phyloP scores from a whole-genome alignment of 2,329 filamentous ascomycete genomes.

The Alternaria sp. region DNA sequence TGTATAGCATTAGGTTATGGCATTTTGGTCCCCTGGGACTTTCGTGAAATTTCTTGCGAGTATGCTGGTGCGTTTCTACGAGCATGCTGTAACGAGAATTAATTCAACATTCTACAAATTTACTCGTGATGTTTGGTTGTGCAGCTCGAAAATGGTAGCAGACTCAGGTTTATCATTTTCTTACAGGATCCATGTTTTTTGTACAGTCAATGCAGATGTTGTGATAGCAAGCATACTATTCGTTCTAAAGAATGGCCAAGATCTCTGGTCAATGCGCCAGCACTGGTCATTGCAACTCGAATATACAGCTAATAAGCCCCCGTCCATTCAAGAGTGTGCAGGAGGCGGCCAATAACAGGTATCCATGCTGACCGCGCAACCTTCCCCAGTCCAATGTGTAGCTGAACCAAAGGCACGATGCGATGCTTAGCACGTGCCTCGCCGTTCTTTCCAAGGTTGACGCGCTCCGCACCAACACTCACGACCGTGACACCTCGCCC shows the following conservation, averaged over 20 bases:
- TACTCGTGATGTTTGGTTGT: fast-evolving
- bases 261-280: background rate
- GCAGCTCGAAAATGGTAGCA: background rate
- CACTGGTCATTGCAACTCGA: background rate
- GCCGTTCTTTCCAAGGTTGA: conserved; percentile 23
- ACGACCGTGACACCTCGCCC: conserved; percentile 28
- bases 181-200: background rate
- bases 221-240: background rate
- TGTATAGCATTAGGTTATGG: conserved; percentile 21
- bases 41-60: conserved; percentile 8
- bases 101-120: conserved; percentile 21
- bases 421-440: conserved; percentile 23
- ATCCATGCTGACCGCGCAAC: background rate
- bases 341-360: background rate
- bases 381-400: conserved; percentile 1
- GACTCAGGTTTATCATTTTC: background rate
- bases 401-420: background rate
- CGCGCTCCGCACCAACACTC: conserved; percentile 23
- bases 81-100: conserved; percentile 21
- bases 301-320: background rate
- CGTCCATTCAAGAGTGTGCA: background rate
- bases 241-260: background rate
- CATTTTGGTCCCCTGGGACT: conserved; percentile 22
- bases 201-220: too few species aligned
- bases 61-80: conserved; percentile 12